A percentile compares a stretch with the other conserved stretches of the same genome.
Conservation (phyloP, 352 stramenopile species). For the Phytophthora constricta region DNA sequence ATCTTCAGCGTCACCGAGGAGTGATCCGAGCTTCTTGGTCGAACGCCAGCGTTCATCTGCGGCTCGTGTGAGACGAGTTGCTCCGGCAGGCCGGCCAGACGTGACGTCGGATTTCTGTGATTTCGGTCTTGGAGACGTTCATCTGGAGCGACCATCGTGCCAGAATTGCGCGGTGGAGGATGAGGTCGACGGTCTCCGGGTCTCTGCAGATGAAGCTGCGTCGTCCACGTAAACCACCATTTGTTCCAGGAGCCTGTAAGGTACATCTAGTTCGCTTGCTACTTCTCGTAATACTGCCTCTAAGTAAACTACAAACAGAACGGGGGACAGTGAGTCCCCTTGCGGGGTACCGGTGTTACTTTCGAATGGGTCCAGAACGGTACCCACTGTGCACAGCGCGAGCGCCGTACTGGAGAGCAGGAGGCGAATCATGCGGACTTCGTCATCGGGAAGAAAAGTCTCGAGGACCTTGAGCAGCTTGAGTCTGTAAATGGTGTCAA, state of each 20-base stretch:
- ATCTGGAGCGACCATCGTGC: constrained; percentile 5
- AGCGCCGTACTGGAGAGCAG: constrained; percentile 6
- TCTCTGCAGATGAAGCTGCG: constrained; percentile 13
- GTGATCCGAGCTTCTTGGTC: not conserved
- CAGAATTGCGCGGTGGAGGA: not conserved
- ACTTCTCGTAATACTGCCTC: constrained; percentile 8
- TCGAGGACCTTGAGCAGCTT: constrained; percentile 7
- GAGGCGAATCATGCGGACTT: constrained; percentile 1
- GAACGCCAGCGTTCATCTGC: not conserved
- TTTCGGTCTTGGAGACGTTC: constrained; percentile 7
- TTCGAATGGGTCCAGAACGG: not conserved
- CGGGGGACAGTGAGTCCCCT: constrained; percentile 10
- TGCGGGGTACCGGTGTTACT: constrained; percentile 15
- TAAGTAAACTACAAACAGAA: constrained; percentile 21
- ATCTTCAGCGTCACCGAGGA: not conserved
- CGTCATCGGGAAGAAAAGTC: constrained; percentile 9
- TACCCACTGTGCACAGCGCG: not conserved
- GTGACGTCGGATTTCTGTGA: too few species aligned
- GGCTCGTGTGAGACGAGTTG: not conserved
- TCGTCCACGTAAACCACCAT: constrained; percentile 23
- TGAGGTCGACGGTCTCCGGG: not conserved
- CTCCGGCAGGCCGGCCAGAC: not conserved
- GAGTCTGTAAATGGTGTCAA: not conserved
- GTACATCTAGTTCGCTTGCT: not conserved
- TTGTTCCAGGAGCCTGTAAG: constrained; percentile 2